Percentiles rank a stretch among this genome's conserved stretches.
phyloP scores from a whole-genome alignment of 2,329 filamentous ascomycete species.

The Fusarium agapanthi region DNA sequence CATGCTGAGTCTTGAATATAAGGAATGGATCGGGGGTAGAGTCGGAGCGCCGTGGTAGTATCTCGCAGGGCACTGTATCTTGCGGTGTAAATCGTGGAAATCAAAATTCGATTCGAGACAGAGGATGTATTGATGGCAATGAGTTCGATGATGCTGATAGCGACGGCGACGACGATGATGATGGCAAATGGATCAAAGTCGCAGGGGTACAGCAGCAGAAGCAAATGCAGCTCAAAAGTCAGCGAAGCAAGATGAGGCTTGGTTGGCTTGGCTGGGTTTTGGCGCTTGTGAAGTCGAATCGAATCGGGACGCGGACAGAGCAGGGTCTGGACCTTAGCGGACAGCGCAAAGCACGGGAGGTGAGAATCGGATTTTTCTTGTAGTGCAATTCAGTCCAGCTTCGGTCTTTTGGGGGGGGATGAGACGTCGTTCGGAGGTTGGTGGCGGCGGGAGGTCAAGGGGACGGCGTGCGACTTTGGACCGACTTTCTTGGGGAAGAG shows the following conservation, averaged over 20 bases:
- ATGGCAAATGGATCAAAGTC: conserved; percentile 11
- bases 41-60: conserved; percentile 37
- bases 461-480: conserved; percentile 23
- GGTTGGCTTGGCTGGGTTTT: conserved; percentile 21
- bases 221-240: conserved; percentile 32
- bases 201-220: conserved; percentile 24
- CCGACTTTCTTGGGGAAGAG: conserved; percentile 17
- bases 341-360: conserved; percentile 36
- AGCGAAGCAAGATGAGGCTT: conserved; percentile 35
- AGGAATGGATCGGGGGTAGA: conserved; percentile 36
- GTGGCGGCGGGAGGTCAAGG: conserved; percentile 30
- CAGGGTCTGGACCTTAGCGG: conserved; percentile 37
- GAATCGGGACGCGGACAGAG: conserved; percentile 35
- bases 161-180: conserved; percentile 5
- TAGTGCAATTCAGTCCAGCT: conserved; percentile 16
- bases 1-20: conserved; percentile 41
- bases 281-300: conserved; percentile 32
- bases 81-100: not conserved
- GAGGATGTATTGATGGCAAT: not conserved
- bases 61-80: conserved; percentile 34
- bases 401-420: not conserved
- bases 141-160: not conserved
- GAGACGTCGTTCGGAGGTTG: conserved; percentile 22
- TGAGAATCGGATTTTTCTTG: conserved; percentile 33
- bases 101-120: not conserved